Percentiles rank a stretch among this genome's conserved stretches.
Conservation (phyloP, 2,329 filamentous ascomycete species). For the Paradendryphiella salina region DNA sequence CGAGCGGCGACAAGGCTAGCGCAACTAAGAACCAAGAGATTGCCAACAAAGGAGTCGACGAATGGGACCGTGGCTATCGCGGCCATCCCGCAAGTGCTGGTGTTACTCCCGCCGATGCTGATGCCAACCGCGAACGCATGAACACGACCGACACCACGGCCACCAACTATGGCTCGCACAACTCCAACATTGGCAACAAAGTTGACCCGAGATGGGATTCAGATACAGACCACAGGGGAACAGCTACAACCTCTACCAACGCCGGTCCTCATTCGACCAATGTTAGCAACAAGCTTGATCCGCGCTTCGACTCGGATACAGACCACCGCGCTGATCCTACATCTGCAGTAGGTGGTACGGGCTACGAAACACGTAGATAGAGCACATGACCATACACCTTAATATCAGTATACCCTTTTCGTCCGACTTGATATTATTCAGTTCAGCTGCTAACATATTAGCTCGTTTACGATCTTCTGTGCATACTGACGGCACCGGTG, state of each 20-base stretch:
- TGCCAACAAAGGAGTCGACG: conserved; percentile 40
- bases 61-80: conserved; percentile 42
- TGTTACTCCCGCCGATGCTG: conserved; percentile 28
- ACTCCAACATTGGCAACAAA: conserved; percentile 39
- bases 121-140: conserved; percentile 27
- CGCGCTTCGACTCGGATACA: conserved; percentile 34
- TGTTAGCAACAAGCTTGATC: conserved; percentile 42
- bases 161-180: conserved; percentile 41
- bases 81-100: conserved; percentile 37
- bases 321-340: conserved; percentile 22
- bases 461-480: conserved; percentile 1
- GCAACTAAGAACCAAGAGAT: conserved; percentile 39
- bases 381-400: conserved; percentile 2
- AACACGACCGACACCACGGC: conserved; percentile 27
- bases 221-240: conserved; percentile 28
- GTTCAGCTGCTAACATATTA: conserved; percentile 11
- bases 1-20: conserved; percentile 35
- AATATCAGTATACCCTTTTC: conserved; percentile 24
- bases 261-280: conserved; percentile 37
- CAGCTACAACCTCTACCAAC: conserved; percentile 28
- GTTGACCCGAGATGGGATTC: conserved; percentile 40
- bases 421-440: neutral
- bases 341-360: conserved; percentile 18
- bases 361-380: conserved; percentile 23
- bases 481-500: conserved; percentile 16